A percentile compares a stretch with the other conserved stretches of the same genome.
Evolutionary conservation across 495 filamentous ascomycete species (phyloP).

Genomic region (Penicillium robsamsonii): DNA sequence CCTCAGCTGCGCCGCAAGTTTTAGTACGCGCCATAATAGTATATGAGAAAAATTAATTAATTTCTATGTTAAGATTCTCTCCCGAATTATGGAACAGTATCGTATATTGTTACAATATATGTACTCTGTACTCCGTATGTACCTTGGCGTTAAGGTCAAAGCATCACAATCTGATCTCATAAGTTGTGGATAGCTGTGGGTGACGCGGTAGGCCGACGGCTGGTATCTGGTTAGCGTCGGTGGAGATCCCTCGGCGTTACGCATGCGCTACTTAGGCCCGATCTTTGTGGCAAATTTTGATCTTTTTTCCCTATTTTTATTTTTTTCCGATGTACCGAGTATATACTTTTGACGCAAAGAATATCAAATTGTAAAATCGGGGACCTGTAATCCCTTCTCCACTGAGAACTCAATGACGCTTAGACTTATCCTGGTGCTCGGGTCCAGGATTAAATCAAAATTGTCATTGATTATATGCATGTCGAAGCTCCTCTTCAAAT

Average conservation of each 20-base stretch:
- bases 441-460: constrained; percentile 7
- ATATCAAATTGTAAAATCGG: background rate
- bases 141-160: too few relatives aligned
- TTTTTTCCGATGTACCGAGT: too few relatives aligned
- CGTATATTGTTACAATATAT: too few relatives aligned
- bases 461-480: background rate
- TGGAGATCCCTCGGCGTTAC: background rate
- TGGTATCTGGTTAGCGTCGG: background rate
- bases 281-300: background rate
- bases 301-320: background rate
- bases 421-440: constrained; percentile 22
- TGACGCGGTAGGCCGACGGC: background rate
- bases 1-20: background rate
- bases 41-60: background rate
- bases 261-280: background rate
- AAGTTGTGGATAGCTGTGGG: background rate
- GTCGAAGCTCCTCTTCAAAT: constrained; percentile 35
- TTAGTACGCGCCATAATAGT: too few relatives aligned
- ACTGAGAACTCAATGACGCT: constrained; percentile 3
- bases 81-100: too few relatives aligned
- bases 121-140: too few relatives aligned
- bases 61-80: background rate
- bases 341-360: background rate
- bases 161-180: background rate
- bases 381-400: background rate